These are phyloP conservation scores for Trichoderma guizhouense DNA, from an alignment of 2,329 filamentous ascomycete species.

Conservation along the genomic window DNA sequence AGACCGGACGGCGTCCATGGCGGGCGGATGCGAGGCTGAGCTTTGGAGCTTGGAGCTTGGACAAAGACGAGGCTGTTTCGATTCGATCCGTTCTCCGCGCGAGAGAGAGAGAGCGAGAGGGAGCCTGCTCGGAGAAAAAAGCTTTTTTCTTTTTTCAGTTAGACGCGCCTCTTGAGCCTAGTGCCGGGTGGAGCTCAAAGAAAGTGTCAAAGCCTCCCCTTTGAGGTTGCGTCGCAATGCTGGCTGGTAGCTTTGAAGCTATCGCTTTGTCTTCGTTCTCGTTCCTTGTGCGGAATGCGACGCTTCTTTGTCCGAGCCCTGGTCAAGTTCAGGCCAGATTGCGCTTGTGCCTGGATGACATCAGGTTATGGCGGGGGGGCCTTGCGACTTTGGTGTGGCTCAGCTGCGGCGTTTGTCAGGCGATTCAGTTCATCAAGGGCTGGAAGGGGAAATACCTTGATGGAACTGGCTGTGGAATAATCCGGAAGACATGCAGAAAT, in stretches of 20 bases:
- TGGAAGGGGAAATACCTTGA: background rate
- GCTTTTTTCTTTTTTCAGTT: background rate
- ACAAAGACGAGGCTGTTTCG: background rate
- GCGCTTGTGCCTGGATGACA: conserved; percentile 19
- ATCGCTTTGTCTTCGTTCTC: background rate
- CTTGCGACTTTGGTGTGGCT: background rate
- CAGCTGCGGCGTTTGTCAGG: background rate
- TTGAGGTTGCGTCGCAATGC: background rate
- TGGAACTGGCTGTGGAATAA: background rate
- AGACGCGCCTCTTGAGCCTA: background rate
- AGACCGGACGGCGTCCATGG: conserved; percentile 61
- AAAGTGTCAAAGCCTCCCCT: background rate
- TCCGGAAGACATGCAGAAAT: background rate
- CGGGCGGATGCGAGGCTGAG: conserved; percentile 1
- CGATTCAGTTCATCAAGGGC: background rate
- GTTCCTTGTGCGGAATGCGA: background rate
- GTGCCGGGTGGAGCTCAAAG: background rate
- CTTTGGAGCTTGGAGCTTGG: background rate
- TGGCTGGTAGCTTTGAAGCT: background rate
- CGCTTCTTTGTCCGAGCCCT: conserved; percentile 3
- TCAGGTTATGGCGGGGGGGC: background rate
- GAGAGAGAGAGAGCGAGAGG: background rate
- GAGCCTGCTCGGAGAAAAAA: background rate
- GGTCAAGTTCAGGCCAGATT: conserved; percentile 21
- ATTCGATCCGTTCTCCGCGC: background rate